Base-by-base conservation (phyloP, 352 stramenopile genomes). In the Discostella stelligera region DNA sequence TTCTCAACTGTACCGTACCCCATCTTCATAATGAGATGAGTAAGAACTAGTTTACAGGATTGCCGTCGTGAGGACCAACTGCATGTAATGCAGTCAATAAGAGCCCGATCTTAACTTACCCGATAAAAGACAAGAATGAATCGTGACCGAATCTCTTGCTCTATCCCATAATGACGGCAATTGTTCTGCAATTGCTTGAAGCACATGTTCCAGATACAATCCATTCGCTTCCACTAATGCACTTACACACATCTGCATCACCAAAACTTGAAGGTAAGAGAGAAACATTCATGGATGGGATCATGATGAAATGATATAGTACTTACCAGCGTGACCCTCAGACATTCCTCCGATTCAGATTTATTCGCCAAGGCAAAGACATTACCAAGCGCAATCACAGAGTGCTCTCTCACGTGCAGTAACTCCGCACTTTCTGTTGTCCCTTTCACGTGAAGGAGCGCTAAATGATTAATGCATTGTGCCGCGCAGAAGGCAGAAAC, bases 21-120 rank as follows among this genome's bases (percentile, higher is more conserved):
- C 73, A 80, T 77, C 49, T 80, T 77, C 66, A 77, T 77, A 14
- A 80, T 80, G 10, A 80, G 56, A 58, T 80, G 73, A 48, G 5
- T 76, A n/a, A 80, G 49, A 11, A 80, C 73, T 64, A 46, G 18
- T 52, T 68, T 20, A 46, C 3, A 25, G 20, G 25, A 21, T 61
- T n/a, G 18, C 23, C 32, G 46, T 21, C 23, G 37, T 25, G n/a
- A 39, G 59, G 59, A 25, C 10, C 13, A 66, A 54, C 50, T 32
- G 13, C 25, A 13, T 65, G 25, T 16, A 1, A 21, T 27, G 5
- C 21, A 53, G 59, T 58, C 23, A 44, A 48, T 53, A 18, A 23
- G 14, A 25, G 23, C 55, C 21, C 8, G 25, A 25, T 18, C 25
- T 59, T 14, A 7, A 66, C 66, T 73, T 27, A 73, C 66, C 66